Conservation (phyloP, 108 stramenopile species). For the Stephanodiscus triporus region DNA sequence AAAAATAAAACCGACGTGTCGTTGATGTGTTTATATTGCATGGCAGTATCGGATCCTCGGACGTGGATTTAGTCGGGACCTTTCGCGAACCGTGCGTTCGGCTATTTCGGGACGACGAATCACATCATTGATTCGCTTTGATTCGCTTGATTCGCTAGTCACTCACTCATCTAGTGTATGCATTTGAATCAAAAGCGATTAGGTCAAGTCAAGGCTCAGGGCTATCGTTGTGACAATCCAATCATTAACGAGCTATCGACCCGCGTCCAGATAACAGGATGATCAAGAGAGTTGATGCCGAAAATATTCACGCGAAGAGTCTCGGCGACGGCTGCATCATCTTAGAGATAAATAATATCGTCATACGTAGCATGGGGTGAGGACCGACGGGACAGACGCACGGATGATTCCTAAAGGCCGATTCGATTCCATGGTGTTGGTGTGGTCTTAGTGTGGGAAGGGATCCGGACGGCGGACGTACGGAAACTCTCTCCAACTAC, state of each 20-base stretch:
- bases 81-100: slow-evolving; percentile 51
- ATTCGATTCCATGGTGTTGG: too few relatives aligned
- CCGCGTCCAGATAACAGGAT: neutral
- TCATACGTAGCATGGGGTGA: too few relatives aligned
- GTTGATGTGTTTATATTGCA: slow-evolving; percentile 36
- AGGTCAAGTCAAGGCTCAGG: too few relatives aligned
- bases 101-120: neutral
- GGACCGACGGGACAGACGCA: too few relatives aligned
- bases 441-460: too few relatives aligned
- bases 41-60: slow-evolving; percentile 57
- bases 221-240: neutral
- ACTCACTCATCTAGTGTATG: neutral
- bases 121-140: neutral
- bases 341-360: too few relatives aligned
- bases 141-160: neutral
- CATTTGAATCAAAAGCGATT: neutral
- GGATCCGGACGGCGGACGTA: too few relatives aligned
- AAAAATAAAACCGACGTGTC: neutral
- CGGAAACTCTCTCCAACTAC: too few relatives aligned
- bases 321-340: neutral
- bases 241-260: neutral
- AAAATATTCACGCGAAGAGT: neutral
- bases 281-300: neutral
- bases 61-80: slow-evolving; percentile 50
- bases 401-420: too few relatives aligned